Base-by-base conservation (phyloP, 1,284 basidiomycete species). In the Marasmius tenuissimus region DNA sequence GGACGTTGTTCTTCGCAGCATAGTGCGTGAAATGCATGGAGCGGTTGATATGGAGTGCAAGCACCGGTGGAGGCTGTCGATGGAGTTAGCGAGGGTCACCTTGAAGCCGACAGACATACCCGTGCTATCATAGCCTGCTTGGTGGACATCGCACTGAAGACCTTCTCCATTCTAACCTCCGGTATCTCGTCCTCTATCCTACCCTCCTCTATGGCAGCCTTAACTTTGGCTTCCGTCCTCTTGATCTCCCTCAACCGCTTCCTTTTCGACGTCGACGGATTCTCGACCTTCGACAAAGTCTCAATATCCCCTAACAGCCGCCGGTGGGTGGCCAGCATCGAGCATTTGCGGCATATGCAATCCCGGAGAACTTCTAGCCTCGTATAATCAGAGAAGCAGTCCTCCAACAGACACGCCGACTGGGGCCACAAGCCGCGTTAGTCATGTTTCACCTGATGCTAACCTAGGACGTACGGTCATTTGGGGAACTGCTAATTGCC, bases 101-200 rank as follows among this genome's bases (percentile, higher is more conserved):
- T 47, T 59, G 60, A 49, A 54, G 45, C 37, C 11, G 35, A 54
- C 34, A 61, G 59, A 77, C 88, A 68, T 69, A 92, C 92, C 70
- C 93, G 80, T 45, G 92, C 93, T 63, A 94, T 84, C 89, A 94
- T 94, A 34, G 90, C 88, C 72, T 94, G 92, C 71, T 95, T 94
- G 10, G 91, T 93, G 4, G 89, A 91, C n/a, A 87, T 86, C 49
- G 80, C 81, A 66, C 90, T 91, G 56, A 86, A 75, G 1, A 92
- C 85, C 68, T 86, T 87, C 71, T 93, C 90, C 67, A 94, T 76
- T 68, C 85, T 86, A 51, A 93, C 79, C 48, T 87, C 91, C 66
- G 86, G 87, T 61, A 93, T 75, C 59, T 94, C 90, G 60, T 92
- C 89, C 72, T 95, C 93, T 33, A 93, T 87, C 45, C 91, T 77